Evolutionary conservation across 2,329 filamentous ascomycete species (phyloP).

Genomic region (Paecilomyces dactylethromorphus): DNA sequence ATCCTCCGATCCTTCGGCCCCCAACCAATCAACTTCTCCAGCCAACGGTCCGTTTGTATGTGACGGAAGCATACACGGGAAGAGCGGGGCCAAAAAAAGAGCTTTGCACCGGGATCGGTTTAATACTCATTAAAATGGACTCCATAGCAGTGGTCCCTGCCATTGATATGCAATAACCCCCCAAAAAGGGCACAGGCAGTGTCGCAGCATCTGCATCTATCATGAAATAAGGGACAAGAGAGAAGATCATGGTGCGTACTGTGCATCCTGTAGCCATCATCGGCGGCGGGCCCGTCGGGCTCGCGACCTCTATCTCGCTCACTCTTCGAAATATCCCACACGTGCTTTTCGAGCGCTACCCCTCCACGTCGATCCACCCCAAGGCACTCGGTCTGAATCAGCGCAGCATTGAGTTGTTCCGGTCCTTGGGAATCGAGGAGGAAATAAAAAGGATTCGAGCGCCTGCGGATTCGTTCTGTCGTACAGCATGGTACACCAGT

Average conservation of each 20-base stretch:
- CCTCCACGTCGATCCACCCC: conserved; percentile 25
- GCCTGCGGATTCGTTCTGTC: neutral
- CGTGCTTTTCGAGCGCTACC: conserved; percentile 24
- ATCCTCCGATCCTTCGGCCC: neutral
- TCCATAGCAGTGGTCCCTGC: too few relatives aligned
- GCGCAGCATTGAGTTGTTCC: conserved; percentile 5
- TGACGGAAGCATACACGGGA: too few relatives aligned
- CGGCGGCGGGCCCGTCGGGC: conserved; percentile 24
- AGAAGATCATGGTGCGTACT: neutral
- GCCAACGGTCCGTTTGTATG: neutral
- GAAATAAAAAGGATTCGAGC: neutral
- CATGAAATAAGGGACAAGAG: neutral
- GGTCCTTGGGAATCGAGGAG: neutral
- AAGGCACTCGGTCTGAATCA: conserved; percentile 26
- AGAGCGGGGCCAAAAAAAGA: too few relatives aligned
- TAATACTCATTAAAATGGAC: too few relatives aligned
- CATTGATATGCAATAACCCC: too few relatives aligned
- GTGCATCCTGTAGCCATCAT: conserved; percentile 17
- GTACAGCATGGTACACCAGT: conserved; percentile 16
- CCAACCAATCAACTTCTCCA: neutral
- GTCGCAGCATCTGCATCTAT: too few relatives aligned
- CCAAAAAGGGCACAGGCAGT: too few relatives aligned
- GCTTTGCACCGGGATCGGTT: too few relatives aligned
- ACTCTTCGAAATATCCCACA: conserved; percentile 19
- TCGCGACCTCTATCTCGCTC: conserved; percentile 23